Evolutionary conservation across 1,284 basidiomycete species (phyloP).

Genomic region (Malassezia furfur): DNA sequence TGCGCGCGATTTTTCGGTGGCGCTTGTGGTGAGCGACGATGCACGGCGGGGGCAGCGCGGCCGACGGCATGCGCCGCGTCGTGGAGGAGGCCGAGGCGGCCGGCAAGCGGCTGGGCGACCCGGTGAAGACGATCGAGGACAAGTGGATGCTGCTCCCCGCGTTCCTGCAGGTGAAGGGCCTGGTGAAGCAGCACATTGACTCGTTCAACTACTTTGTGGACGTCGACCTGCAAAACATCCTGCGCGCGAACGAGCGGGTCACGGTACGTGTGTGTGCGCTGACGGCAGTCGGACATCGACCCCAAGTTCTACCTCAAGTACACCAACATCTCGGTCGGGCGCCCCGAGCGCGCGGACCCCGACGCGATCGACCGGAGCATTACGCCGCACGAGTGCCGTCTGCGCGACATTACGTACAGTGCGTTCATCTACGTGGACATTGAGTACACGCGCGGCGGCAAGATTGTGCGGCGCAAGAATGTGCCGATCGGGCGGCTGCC

Average conservation of each 20-base stretch:
- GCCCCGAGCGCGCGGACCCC: conserved; percentile 68
- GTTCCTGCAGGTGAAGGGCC: conserved; percentile 46
- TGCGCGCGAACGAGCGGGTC: conserved; percentile 44
- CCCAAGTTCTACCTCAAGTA: conserved; percentile 96
- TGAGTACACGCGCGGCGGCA: conserved; percentile 86
- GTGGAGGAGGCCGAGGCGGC: conserved; percentile 6
- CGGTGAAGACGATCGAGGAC: conserved; percentile 53
- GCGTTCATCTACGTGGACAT: conserved; percentile 91
- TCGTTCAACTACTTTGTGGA: conserved; percentile 99
- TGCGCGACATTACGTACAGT: conserved; percentile 90
- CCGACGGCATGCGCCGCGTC: conserved; percentile 7
- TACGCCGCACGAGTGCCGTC: conserved; percentile 92
- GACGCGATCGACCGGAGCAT: conserved; percentile 69
- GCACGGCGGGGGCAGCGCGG: conserved; percentile 1
- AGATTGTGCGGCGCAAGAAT: conserved; percentile 70
- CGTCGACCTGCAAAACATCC: conserved; percentile 72
- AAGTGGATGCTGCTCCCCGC: conserved; percentile 47
- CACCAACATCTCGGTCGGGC: conserved; percentile 71
- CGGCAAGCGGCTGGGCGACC: conserved; percentile 50
- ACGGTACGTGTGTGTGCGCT: conserved; percentile 17
- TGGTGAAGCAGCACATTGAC: conserved; percentile 88
- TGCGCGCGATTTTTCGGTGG: background rate
- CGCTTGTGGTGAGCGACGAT: conserved; percentile 5
- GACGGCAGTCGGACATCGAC: conserved; percentile 70
- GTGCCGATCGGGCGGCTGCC: conserved; percentile 86